phyloP scores from a whole-genome alignment of 2,329 filamentous ascomycete genomes.

The Trichoderma hamatum region DNA sequence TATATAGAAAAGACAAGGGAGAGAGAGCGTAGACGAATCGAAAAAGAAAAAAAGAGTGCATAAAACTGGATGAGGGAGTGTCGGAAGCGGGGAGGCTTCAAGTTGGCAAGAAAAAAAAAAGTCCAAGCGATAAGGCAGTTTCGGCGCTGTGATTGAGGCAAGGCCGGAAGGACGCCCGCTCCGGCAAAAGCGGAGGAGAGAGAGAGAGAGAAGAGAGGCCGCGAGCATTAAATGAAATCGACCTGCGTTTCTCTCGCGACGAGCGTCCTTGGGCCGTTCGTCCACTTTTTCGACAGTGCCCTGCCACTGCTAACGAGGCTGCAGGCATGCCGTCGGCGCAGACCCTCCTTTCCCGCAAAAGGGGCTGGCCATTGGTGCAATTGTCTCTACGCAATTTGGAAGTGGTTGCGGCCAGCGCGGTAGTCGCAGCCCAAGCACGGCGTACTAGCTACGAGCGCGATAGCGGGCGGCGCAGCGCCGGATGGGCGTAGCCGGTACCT shows the following conservation, averaged over 20 bases:
- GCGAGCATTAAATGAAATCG: neutral
- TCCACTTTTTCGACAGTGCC: slow-evolving; percentile 19
- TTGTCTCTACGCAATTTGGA: slow-evolving; percentile 19
- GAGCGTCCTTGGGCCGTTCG: slow-evolving; percentile 17
- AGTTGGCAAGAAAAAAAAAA: neutral
- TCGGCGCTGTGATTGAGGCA: slow-evolving; percentile 8
- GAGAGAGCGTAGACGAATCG: slow-evolving; percentile 21
- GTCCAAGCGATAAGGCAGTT: neutral
- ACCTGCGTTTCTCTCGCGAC: slow-evolving; percentile 16
- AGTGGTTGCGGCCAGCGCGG: neutral
- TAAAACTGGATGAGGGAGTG: slow-evolving; percentile 20
- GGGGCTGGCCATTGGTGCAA: slow-evolving; percentile 26
- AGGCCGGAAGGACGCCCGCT: slow-evolving; percentile 23
- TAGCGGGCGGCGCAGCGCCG: neutral
- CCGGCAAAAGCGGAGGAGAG: slow-evolving; percentile 22
- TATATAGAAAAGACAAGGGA: neutral
- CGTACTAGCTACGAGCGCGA: neutral
- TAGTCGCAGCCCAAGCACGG: neutral
- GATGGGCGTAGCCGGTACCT: neutral
- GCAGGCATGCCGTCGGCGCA: slow-evolving; percentile 22
- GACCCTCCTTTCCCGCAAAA: slow-evolving; percentile 25
- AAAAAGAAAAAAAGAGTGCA: slow-evolving; percentile 2
- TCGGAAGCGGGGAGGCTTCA: slow-evolving; percentile 23
- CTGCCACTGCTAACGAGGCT: slow-evolving; percentile 9
- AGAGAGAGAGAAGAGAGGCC: neutral